phyloP scores from a whole-genome alignment of 2,329 filamentous ascomycete species.

The Clarireedia paspali region DNA sequence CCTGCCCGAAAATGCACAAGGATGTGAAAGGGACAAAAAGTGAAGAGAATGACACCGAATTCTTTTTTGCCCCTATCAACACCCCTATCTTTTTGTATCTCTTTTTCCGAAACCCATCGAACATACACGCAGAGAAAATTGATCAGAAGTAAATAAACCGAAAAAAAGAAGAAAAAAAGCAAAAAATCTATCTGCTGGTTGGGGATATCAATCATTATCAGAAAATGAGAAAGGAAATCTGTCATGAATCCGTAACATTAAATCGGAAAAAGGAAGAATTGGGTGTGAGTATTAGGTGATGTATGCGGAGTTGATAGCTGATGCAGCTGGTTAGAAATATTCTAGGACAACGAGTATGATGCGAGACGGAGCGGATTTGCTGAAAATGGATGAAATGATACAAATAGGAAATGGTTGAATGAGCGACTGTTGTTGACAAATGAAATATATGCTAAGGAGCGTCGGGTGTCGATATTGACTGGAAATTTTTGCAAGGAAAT shows the following conservation, averaged over 20 bases:
- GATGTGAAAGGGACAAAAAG: not conserved
- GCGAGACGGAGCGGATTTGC: not conserved
- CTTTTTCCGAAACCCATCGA: not conserved
- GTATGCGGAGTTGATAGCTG: not conserved
- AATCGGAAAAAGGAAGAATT: not conserved
- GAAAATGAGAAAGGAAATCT: not conserved
- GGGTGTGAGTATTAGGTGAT: not conserved
- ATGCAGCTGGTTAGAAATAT: not conserved
- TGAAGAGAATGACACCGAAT: not conserved
- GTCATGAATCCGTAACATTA: not conserved
- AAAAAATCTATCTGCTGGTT: constrained; percentile 19
- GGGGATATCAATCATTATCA: constrained; percentile 15
- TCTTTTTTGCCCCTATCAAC: not conserved
- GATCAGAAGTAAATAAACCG: too few species aligned
- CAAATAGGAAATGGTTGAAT: constrained; percentile 29
- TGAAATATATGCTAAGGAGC: constrained; percentile 27
- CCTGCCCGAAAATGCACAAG: not conserved
- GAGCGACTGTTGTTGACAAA: constrained; percentile 17
- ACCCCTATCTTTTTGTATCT: constrained; percentile 1
- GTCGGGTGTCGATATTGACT: constrained; percentile 25
- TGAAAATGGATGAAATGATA: not conserved
- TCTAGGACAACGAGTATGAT: constrained; percentile 1
- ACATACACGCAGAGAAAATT: not conserved
- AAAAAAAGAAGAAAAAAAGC: constrained; percentile 4
- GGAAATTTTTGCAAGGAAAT: constrained; percentile 10